Evolutionary conservation across 768 basidiomycete species (phyloP), one percentile per base, ranked within the genome.

Genomic region (Tephrocybe sp.): DNA sequence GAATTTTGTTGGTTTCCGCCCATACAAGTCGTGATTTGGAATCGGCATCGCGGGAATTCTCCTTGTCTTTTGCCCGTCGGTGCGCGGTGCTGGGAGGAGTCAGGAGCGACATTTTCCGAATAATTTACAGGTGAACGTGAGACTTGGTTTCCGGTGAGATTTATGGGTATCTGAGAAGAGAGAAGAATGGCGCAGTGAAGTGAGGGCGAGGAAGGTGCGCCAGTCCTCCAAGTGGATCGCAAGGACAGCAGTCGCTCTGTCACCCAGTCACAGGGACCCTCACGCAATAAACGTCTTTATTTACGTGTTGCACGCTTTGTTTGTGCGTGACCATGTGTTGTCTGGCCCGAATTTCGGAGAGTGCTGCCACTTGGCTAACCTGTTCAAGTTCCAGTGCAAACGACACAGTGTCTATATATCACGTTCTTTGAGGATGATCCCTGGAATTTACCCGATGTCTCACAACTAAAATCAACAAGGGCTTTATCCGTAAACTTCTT

Each of bases 21-120:
- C 81, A 85, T 1, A 66, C 75, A 40, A 85, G 80, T 47, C 67
- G 68, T 52, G 62, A 61, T 34, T 53, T 50, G 15, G 66, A 57
- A 2, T 68, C 64, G 40, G 67, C 65, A 32, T 71, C 58, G 34
- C 71, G 65, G 24, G 51, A 11, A 59, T 74, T 75, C 56, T 82
- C 82, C 63, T 82, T 84, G 63, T 84, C 78, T 55, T 70, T 73
- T 54, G 63, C 63, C 24, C 54, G 58, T 46, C 77, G 67, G 50
- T 83, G 84, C 5, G 77, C 72, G 4, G 85, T 78, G 48, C 69
- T 69, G 4, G 86, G 86, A 10, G 86, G 86, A 0, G 85, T 86
- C 5, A 74, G 76, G 21, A 88, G 76, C 54, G 66, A 64, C 73
- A 81, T 83, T 61, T 23, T 48, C 56, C 41, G 25, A n/a, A 49